Conservation (phyloP, 2,329 filamentous ascomycete genomes). For the Aspergillus brasiliensis region DNA sequence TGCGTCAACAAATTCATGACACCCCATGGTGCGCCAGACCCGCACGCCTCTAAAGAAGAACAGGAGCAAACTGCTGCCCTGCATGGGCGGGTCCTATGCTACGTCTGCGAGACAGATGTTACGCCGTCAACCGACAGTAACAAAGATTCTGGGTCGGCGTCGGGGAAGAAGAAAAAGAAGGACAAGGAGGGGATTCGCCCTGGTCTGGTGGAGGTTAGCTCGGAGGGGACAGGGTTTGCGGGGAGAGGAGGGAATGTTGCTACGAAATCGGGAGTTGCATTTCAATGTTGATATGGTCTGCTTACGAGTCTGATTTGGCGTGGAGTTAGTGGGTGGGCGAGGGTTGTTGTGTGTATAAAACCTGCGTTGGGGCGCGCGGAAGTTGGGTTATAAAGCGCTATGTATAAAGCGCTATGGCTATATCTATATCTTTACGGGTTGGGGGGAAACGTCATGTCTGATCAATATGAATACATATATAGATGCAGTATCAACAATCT, state of each 20-base stretch:
- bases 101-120: conserved; percentile 83
- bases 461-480: neutral
- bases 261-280: conserved; percentile 75
- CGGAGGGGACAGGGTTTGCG: conserved; percentile 91
- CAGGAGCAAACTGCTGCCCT: conserved; percentile 36
- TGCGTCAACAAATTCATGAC: conserved; percentile 84
- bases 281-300: conserved; percentile 66
- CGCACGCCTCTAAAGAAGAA: conserved; percentile 60
- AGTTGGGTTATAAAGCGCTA: neutral
- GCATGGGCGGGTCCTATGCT: conserved; percentile 65
- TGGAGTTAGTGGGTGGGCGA: neutral
- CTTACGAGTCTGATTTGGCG: neutral
- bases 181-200: conserved; percentile 62
- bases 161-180: conserved; percentile 39
- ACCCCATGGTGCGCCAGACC: conserved; percentile 56
- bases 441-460: neutral
- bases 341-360: neutral
- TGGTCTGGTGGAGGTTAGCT: conserved; percentile 76
- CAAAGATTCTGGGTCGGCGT: conserved; percentile 19
- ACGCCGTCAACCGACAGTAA: conserved; percentile 40
- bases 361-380: neutral
- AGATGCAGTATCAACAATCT: neutral
- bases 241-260: conserved; percentile 82
- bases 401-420: neutral
- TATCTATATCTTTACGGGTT: neutral